These are phyloP conservation scores for Calonectria multiphialidica DNA, from an alignment of 2,329 filamentous ascomycete genomes.

Conservation along the genomic window DNA sequence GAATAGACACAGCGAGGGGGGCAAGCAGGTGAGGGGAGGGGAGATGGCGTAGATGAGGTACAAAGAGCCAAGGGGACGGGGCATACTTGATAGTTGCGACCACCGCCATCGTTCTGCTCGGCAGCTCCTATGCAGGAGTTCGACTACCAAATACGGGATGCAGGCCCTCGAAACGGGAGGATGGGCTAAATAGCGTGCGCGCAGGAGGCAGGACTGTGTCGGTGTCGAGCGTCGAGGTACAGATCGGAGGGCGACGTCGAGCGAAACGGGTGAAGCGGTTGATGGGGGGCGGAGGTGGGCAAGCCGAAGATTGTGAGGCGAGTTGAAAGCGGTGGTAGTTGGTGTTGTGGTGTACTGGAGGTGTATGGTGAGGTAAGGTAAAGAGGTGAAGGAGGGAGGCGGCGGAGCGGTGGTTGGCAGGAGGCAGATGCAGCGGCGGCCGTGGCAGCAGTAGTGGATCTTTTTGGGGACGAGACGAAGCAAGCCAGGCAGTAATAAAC, in stretches of 20 bases:
- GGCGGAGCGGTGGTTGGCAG: slow-evolving; percentile 22
- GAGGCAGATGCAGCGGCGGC: slow-evolving; percentile 20
- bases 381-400: slow-evolving; percentile 27
- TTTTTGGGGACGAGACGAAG: slow-evolving; percentile 17
- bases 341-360: slow-evolving; percentile 19
- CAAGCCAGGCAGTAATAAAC: slow-evolving; percentile 21
- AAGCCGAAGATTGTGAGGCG: slow-evolving; percentile 7
- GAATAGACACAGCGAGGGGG: slow-evolving; percentile 24
- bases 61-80: slow-evolving; percentile 18
- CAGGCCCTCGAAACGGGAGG: slow-evolving; percentile 36
- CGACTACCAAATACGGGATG: slow-evolving; percentile 37
- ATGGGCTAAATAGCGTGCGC: slow-evolving; percentile 41
- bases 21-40: background rate
- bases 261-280: slow-evolving; percentile 1
- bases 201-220: slow-evolving; percentile 30
- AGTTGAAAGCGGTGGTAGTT: slow-evolving; percentile 12
- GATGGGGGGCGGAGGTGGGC: slow-evolving; percentile 9
- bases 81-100: slow-evolving; percentile 75
- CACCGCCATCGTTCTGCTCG: slow-evolving; percentile 64
- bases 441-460: slow-evolving; percentile 25
- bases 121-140: slow-evolving; percentile 54
- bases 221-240: slow-evolving; percentile 26
- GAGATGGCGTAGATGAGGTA: slow-evolving; percentile 17
- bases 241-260: slow-evolving; percentile 30
- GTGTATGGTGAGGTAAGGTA: slow-evolving; percentile 24